phyloP scores from a whole-genome alignment of 306 rosid genomes.

The Parietaria judaica region DNA sequence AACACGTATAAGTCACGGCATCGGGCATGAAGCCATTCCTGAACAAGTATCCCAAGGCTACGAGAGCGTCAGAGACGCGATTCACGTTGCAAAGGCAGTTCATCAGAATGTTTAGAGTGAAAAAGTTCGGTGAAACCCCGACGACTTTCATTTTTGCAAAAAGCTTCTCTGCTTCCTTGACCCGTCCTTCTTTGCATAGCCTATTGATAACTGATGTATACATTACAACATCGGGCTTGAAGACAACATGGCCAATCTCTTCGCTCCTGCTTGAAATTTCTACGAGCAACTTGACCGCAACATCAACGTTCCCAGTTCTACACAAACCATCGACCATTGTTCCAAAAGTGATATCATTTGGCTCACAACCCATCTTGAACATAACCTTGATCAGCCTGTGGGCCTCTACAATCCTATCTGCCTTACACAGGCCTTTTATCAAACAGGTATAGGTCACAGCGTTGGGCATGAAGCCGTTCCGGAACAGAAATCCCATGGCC shows the following conservation, averaged over 20 bases:
- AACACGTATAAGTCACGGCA: slow-evolving; percentile 23
- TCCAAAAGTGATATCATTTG: too few species aligned
- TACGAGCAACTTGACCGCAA: too few species aligned
- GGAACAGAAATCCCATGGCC: slow-evolving; percentile 15
- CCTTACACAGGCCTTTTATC: slow-evolving; percentile 39
- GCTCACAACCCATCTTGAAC: too few species aligned
- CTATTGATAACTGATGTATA: too few species aligned
- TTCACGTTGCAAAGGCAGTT: background rate
- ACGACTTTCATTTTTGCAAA: slow-evolving; percentile 36
- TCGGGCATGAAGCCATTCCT: slow-evolving; percentile 29
- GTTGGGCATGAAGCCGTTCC: slow-evolving; percentile 25
- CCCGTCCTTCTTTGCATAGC: too few species aligned
- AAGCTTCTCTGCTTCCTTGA: background rate
- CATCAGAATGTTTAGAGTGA: background rate
- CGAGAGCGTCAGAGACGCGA: background rate
- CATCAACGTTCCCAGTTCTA: too few species aligned
- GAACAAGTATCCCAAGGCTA: background rate
- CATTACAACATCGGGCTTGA: too few species aligned
- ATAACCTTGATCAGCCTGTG: background rate
- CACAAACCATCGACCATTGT: too few species aligned
- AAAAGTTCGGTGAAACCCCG: background rate
- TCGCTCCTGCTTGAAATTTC: too few species aligned
- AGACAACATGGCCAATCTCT: too few species aligned
- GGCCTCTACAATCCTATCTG: slow-evolving; percentile 28
- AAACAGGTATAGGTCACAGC: slow-evolving; percentile 25